A percentile compares a stretch with the other conserved stretches of the same genome.
phyloP scores from a whole-genome alignment of 2,329 filamentous ascomycete species.

The Xylaria sp. region DNA sequence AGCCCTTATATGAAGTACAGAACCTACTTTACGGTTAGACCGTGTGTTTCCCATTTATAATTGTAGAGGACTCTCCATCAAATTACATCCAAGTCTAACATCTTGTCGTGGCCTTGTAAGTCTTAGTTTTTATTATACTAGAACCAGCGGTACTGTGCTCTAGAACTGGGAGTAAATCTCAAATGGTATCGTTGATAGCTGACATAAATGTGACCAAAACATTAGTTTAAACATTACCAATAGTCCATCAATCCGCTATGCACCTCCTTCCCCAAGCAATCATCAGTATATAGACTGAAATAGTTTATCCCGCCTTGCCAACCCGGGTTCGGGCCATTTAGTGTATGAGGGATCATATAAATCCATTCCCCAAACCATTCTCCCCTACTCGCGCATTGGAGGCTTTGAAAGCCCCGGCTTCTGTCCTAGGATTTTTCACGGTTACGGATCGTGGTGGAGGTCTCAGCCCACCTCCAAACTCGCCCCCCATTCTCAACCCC shows the following conservation, averaged over 20 bases:
- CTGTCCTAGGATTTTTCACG: conserved; percentile 14
- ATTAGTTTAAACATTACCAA: conserved; percentile 35
- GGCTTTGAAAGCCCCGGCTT: background rate
- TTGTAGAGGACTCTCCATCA: background rate
- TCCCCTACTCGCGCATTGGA: background rate
- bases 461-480: conserved; percentile 22
- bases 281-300: conserved; percentile 2
- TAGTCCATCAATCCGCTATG: conserved; percentile 19
- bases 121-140: background rate
- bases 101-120: background rate
- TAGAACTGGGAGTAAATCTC: conserved; percentile 10
- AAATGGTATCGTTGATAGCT: conserved; percentile 36
- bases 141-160: background rate
- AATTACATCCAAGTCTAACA: background rate
- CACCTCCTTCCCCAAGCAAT: conserved; percentile 12
- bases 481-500: background rate
- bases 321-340: background rate
- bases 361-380: background rate
- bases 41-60: background rate
- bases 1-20: background rate
- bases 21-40: background rate
- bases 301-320: background rate
- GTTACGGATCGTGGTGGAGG: conserved; percentile 31
- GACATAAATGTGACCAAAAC: conserved; percentile 21
- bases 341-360: conserved; percentile 17